phyloP scores from a whole-genome alignment of 1,139 yeast species.

The Yamadazyma buinensis region DNA sequence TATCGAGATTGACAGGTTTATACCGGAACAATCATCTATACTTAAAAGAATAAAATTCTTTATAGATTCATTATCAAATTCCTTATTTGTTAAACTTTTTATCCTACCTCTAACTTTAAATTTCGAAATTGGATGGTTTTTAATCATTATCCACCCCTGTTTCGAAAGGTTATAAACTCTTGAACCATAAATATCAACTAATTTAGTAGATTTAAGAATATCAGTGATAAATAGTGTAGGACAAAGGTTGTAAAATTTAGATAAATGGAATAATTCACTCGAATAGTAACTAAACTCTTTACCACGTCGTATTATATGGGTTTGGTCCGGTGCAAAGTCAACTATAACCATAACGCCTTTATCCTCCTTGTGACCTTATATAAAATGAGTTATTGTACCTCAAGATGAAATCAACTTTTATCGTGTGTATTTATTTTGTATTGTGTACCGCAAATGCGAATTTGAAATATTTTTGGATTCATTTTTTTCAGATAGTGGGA shows the following conservation, averaged over 20 bases:
- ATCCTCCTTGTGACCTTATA: too few relatives aligned
- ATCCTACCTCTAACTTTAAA: constrained; percentile 13
- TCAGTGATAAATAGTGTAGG: constrained; percentile 16
- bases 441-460: too few relatives aligned
- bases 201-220: constrained; percentile 8
- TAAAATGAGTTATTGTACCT: too few relatives aligned
- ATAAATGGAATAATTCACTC: constrained; percentile 16
- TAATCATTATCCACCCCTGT: constrained; percentile 11
- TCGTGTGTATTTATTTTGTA: too few relatives aligned
- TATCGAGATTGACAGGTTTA: constrained; percentile 12
- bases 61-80: constrained; percentile 2
- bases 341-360: neutral
- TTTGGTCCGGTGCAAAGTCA: constrained; percentile 17
- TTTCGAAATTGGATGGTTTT: constrained; percentile 15
- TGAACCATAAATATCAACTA: constrained; percentile 14
- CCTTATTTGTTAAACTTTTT: constrained; percentile 10
- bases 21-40: constrained; percentile 17
- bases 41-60: constrained; percentile 10
- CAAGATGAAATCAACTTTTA: too few relatives aligned
- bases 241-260: constrained; percentile 7
- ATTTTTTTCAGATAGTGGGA: too few relatives aligned
- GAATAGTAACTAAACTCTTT: constrained; percentile 11
- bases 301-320: constrained; percentile 15
- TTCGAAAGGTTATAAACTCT: constrained; percentile 3
- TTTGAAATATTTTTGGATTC: too few relatives aligned